Base-by-base conservation (phyloP, 306 rosid species). In the Vicia villosa region DNA sequence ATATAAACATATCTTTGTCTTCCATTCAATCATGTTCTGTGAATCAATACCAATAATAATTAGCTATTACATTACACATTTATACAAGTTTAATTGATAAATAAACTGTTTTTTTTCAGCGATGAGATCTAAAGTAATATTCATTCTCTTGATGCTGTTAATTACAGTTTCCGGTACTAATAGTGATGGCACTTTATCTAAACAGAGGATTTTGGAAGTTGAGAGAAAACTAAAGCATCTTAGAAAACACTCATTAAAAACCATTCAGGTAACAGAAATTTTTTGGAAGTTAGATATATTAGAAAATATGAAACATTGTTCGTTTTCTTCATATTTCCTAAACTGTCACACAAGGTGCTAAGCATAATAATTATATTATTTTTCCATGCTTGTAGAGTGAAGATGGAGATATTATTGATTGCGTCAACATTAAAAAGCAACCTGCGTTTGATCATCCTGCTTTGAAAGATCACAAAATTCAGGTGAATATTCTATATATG, bases 371-470 rank as follows among this genome's bases (percentile, higher is more conserved):
- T 20, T 10, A 10, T 63, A 6, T 70, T 5, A 13, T 61, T 37
- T 16, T 51, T n/a, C 22, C 15, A 54, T 78, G 63, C 11, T 63
- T 73, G 57, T 63, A 87, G 92, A 85, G 90, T 71, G 88, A 83
- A 69, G 87, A 89, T 63, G 92, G 85, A 45, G 96, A 89, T 61
- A 72, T 85, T 10, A 70, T 87, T 30, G 86, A 89, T 49, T 87
- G 92, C 58, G 77, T 85, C 12, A 83, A 82, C 62, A 80, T 83
- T 46, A 50, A 78, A 12, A 83, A 81, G 65, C 91, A 85, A 52
- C 90, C 87, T 16, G 92, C 87, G 9, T 82, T 89, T 80, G 86
- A 83, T 76, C 90, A 89, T 55, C 96, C 91, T 8, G 81, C 82
- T 2, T 63, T 85, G 63, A 82, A 67, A 14, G 54, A 84, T 78